Evolutionary conservation across 306 rosid species (phyloP), one percentile per base, ranked within the genome.

Genomic region (Glycine soja): DNA sequence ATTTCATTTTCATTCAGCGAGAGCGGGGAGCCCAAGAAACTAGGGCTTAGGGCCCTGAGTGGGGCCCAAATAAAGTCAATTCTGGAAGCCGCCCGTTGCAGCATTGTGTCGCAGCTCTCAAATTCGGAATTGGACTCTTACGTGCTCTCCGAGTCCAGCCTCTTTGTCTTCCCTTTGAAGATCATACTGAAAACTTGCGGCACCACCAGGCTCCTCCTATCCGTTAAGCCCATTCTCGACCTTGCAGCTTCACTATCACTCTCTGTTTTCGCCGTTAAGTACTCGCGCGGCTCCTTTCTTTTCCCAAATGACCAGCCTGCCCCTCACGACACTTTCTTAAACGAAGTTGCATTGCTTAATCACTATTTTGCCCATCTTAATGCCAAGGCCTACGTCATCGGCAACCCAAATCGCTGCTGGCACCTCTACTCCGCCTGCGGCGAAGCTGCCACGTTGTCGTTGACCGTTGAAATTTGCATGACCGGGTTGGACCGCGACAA

Each of bases 61-160:
- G 2, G 88, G 2, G 5, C 85, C 48, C 89, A 90, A 46, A 15
- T 88, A 1, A 89, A 89, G 54, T 81, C 87, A 3, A 85, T 89
- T 38, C 91, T 90, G 2, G 89, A 85, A 16, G 81, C 92, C 2
- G 94, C 91, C 3, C 57, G 86, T 13, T 90, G 94, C 86, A 89
- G 92, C 72, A 87, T 90, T 7, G 92, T 90, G 3, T 77, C 88
- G 0, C 74, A 77, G 2, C 88, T 89, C 48, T 87, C 88, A 9
- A 89, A 84, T 76, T 16, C 83, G 1, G 85, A 90, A 15, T 59
- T 90, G 59, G 94, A 88, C 78, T 90, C 94, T 4, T 90, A 90
- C 79, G 92, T 90, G 4, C 92, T 88, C 48, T 90, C 94, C 0
- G 94, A 90, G 45, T 90, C 94, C 2, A 90, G 94, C 68, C 91